Conservation (phyloP, 495 filamentous ascomycete genomes). For the Penicillium turbatum region DNA sequence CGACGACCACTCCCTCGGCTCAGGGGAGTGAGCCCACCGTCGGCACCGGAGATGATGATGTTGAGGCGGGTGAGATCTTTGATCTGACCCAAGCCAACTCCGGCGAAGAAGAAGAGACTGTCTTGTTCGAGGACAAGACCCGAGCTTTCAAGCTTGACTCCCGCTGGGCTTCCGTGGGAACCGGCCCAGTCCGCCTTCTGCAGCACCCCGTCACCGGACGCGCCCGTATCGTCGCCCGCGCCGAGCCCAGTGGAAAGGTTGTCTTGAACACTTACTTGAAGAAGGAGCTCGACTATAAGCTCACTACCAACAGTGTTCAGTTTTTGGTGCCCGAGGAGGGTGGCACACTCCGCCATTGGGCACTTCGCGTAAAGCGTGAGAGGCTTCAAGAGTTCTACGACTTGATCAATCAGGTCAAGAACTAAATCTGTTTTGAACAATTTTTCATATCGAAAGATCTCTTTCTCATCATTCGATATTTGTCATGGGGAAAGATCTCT, state of each 20-base stretch:
- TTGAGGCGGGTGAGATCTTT: constrained; percentile 49
- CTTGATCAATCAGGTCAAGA: constrained; percentile 21
- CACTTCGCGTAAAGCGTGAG: constrained; percentile 58
- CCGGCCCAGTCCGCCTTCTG: constrained; percentile 62
- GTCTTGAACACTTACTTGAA: constrained; percentile 63
- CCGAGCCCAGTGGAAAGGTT: constrained; percentile 64
- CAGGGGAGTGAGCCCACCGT: constrained; percentile 36
- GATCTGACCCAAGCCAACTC: constrained; percentile 58
- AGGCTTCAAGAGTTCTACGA: constrained; percentile 40
- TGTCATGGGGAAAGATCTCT: neutral
- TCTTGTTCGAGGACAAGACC: constrained; percentile 58
- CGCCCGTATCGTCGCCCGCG: constrained; percentile 61
- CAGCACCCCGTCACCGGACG: constrained; percentile 59
- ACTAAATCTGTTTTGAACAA: constrained; percentile 10
- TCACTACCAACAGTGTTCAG: constrained; percentile 51
- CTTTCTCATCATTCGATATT: neutral
- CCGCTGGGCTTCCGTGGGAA: constrained; percentile 56
- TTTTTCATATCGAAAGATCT: neutral
- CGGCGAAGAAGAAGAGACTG: constrained; percentile 68
- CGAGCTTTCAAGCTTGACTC: constrained; percentile 53
- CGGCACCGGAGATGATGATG: constrained; percentile 51
- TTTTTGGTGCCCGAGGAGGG: constrained; percentile 50
- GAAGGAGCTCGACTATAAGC: constrained; percentile 53
- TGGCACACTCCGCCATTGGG: constrained; percentile 56
- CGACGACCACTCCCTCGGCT: constrained; percentile 28